Evolutionary conservation across 768 basidiomycete genomes (phyloP).

Genomic region (Panaeolus papilionaceus): DNA sequence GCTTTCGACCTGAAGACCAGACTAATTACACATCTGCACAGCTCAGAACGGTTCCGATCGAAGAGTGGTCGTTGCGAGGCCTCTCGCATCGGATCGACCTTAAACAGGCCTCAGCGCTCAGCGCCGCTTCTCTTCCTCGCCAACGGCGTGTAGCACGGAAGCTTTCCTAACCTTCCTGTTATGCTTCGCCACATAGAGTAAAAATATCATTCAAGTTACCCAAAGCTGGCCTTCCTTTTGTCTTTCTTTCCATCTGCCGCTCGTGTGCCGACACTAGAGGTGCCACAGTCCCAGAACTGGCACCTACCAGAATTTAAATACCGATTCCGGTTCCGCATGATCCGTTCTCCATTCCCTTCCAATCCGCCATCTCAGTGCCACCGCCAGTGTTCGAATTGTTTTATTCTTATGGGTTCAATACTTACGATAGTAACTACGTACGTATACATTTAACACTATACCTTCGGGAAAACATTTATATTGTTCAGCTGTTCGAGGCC

Average conservation of each 20-base stretch:
- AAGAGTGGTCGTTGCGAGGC: background rate
- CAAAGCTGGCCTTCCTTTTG: constrained; percentile 10
- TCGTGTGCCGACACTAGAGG: constrained; percentile 2
- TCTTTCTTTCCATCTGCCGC: constrained; percentile 4
- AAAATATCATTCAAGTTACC: background rate
- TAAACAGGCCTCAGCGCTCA: background rate
- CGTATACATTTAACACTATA: background rate
- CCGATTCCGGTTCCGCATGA: constrained; percentile 12
- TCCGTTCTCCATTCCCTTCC: constrained; percentile 3
- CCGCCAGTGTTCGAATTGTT: background rate
- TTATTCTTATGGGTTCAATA: background rate
- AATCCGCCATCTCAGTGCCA: background rate
- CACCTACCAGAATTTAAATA: constrained; percentile 7
- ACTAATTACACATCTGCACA: too few species aligned
- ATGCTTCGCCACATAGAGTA: background rate
- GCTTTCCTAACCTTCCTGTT: background rate
- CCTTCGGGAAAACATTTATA: background rate
- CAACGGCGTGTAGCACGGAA: background rate
- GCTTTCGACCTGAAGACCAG: background rate
- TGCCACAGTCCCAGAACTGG: constrained; percentile 5
- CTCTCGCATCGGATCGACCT: background rate
- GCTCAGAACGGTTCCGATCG: background rate
- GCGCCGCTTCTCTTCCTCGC: background rate
- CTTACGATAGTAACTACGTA: background rate
- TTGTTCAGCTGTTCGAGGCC: too few species aligned